These are phyloP conservation scores for Plantago lanceolata DNA, from an alignment of 305 asterid species.

Conservation along the genomic window DNA sequence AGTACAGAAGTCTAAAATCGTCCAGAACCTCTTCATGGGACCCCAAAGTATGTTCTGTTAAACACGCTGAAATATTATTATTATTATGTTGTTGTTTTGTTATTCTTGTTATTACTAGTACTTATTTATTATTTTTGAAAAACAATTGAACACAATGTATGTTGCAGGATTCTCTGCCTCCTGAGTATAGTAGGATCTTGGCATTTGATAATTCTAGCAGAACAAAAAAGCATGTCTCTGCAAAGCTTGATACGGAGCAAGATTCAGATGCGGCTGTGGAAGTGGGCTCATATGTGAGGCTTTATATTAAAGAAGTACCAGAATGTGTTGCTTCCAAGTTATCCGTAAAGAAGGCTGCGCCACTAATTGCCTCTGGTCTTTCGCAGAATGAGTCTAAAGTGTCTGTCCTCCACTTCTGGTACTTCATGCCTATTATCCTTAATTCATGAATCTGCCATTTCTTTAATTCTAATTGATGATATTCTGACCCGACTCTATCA, in stretches of 20 bases:
- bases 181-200: conserved; percentile 81
- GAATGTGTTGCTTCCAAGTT: conserved; percentile 54
- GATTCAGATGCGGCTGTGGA: conserved; percentile 47
- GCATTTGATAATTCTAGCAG: conserved; percentile 77
- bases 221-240: conserved; percentile 79
- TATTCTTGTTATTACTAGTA: background rate
- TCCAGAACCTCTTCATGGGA: conserved; percentile 97
- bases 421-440: conserved; percentile 17
- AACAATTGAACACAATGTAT: conserved; percentile 23
- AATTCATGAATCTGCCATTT: conserved; percentile 5
- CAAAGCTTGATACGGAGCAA: conserved; percentile 62
- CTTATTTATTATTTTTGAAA: too few relatives aligned
- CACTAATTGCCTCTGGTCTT: conserved; percentile 72
- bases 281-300: conserved; percentile 68
- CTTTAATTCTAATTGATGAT: conserved; percentile 18
- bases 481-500: conserved; percentile 21
- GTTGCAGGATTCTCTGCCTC: conserved; percentile 89
- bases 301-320: conserved; percentile 60
- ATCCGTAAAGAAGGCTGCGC: conserved; percentile 40
- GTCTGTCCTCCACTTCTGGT: conserved; percentile 97
- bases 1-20: conserved; percentile 86
- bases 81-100: background rate
- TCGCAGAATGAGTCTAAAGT: conserved; percentile 85
- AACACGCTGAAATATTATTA: conserved; percentile 8
- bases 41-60: conserved; percentile 62